phyloP scores from a whole-genome alignment of 441 rosid species.

The Populus hybrid region DNA sequence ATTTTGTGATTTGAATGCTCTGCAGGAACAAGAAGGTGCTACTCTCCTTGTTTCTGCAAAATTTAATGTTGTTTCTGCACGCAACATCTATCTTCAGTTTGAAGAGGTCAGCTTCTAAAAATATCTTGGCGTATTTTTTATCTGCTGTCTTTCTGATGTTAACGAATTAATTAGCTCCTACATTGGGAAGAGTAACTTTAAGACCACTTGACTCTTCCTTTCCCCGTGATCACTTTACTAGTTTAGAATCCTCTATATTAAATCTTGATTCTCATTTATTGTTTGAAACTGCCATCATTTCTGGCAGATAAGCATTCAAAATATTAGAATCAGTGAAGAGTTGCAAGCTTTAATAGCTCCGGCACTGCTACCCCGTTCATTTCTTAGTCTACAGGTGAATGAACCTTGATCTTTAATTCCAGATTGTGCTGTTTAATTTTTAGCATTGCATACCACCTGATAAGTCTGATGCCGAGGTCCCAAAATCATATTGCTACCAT shows the following conservation, averaged over 20 bases:
- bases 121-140: not conserved
- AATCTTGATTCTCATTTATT: not conserved
- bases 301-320: conserved; percentile 69
- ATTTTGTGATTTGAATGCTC: conserved; percentile 19
- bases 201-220: not conserved
- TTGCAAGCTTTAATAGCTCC: conserved; percentile 86
- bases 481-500: not conserved
- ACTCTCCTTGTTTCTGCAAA: conserved; percentile 91
- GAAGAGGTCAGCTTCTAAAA: conserved; percentile 66
- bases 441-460: not conserved
- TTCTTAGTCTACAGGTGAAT: conserved; percentile 71
- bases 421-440: conserved; percentile 7
- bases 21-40: conserved; percentile 86
- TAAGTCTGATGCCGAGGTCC: not conserved
- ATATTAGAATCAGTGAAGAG: conserved; percentile 72
- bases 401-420: not conserved
- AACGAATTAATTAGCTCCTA: not conserved
- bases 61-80: conserved; percentile 62
- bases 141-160: not conserved
- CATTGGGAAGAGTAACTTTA: not conserved
- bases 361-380: conserved; percentile 80
- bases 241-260: not conserved
- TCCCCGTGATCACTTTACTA: not conserved
- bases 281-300: conserved; percentile 9
- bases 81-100: conserved; percentile 84